A percentile compares a stretch with the other conserved stretches of the same genome.
These are phyloP conservation scores for Hordeum pubiflorum DNA, from an alignment of 202 grass and related monocot species.

Conservation along the genomic window DNA sequence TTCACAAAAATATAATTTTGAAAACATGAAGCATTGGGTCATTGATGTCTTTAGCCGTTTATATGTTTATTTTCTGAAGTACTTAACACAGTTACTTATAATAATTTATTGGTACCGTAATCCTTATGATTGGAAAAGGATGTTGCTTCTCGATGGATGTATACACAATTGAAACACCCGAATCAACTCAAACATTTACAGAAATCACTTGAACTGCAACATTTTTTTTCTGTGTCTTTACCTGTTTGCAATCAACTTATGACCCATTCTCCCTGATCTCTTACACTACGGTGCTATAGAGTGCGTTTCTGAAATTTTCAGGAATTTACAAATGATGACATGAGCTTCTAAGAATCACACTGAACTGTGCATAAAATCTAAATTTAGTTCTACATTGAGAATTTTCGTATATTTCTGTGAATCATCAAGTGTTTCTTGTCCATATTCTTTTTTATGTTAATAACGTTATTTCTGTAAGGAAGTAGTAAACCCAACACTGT, in stretches of 20 bases:
- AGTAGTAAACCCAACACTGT: not conserved
- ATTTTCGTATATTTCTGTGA: constrained; percentile 11
- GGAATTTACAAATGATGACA: not conserved
- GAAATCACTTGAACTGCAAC: not conserved
- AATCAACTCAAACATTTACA: not conserved
- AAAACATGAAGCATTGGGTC: not conserved
- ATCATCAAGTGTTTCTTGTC: not conserved
- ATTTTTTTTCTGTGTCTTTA: not conserved
- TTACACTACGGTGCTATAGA: not conserved
- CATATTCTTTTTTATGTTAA: not conserved
- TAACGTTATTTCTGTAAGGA: not conserved
- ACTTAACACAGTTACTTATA: not conserved
- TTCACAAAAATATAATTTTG: not conserved
- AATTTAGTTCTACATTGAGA: not conserved
- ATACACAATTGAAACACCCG: not conserved
- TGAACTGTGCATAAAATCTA: not conserved
- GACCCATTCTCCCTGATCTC: not conserved
- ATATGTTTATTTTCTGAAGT: not conserved
- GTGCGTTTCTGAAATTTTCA: not conserved
- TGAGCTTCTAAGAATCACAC: not conserved
- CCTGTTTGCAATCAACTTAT: not conserved
- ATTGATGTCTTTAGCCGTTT: not conserved
- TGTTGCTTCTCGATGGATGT: not conserved
- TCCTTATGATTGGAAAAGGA: not conserved
- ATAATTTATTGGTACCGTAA: not conserved